Evolutionary conservation across 2,329 filamentous ascomycete genomes (phyloP), one percentile per base, ranked within the genome.

Genomic region (Colletotrichum nymphaeae): DNA sequence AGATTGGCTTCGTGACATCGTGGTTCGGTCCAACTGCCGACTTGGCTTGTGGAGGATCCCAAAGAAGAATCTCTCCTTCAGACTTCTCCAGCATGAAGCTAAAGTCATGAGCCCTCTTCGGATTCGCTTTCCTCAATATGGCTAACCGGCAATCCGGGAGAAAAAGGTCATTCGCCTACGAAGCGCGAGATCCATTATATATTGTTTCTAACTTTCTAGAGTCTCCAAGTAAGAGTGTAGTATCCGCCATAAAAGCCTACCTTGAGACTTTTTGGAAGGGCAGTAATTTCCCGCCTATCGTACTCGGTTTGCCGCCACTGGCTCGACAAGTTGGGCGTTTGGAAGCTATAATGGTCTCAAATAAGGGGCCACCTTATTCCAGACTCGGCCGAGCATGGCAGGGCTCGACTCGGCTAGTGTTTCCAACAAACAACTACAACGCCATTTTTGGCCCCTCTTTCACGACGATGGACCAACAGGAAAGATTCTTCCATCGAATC

Each of bases 341-440:
- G 11, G 56, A 12, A 24, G 42, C 49, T 62, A 67, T 62, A 62
- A 35, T 49, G 67, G 32, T 16, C 63, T 62, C 63, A 46, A 28
- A 66, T 66, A 66, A 57, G 35, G 32, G 42, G 42, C 42, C 67
- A 49, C 58, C 58, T 28, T 62, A 63, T 63, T 26, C 58, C 42
- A 46, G 49, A 69, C 58, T 69, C 67, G 67, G 67, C 58, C 67
- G 67, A 64, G 49, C 28, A 16, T 64, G 24, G 58, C 8, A 35
- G 46, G 58, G 65, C 67, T n/a, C 63, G 49, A 64, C 28, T 56
- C 26, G 59, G 16, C 67, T 69, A 69, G 67, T 69, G 67, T 69
- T 69, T 69, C 67, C 59, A 64, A 58, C 59, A 64, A 69, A 69
- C 58, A 49, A 69, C 66, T 42, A 63, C 30, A 53, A 63, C 58